Conservation (phyloP, 805 yeast genomes). For the Starmerella geochares region DNA sequence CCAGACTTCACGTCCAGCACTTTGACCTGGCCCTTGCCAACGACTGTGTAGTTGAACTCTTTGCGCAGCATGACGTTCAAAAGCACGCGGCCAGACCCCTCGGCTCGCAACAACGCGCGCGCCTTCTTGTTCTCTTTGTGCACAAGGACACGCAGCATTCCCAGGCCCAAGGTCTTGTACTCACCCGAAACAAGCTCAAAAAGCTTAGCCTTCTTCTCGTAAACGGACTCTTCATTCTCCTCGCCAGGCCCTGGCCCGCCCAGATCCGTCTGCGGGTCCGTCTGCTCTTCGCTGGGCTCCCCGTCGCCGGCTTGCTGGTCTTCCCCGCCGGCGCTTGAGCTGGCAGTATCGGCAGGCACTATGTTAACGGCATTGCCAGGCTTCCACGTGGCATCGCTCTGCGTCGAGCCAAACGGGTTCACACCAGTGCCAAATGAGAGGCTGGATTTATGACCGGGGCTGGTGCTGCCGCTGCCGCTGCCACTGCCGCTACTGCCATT, state of each 20-base stretch:
- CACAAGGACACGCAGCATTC: constrained; percentile 65
- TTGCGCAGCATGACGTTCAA: constrained; percentile 55
- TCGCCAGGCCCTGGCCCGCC: constrained; percentile 66
- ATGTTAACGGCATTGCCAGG: constrained; percentile 21
- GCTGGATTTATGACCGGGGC: background rate
- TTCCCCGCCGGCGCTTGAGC: constrained; percentile 34
- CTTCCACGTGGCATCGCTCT: constrained; percentile 17
- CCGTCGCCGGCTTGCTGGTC: constrained; percentile 39
- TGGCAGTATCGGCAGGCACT: constrained; percentile 24
- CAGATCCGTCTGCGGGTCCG: constrained; percentile 38
- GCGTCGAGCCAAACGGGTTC: constrained; percentile 18
- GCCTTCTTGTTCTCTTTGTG: constrained; percentile 50
- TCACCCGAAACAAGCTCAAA: constrained; percentile 48
- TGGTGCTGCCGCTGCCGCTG: background rate
- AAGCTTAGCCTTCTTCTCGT: constrained; percentile 60
- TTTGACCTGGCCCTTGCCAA: constrained; percentile 57
- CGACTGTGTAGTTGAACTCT: constrained; percentile 48
- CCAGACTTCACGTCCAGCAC: constrained; percentile 49
- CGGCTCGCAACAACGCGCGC: constrained; percentile 74
- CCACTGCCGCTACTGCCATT: background rate
- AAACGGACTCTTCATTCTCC: constrained; percentile 60
- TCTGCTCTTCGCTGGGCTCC: constrained; percentile 36
- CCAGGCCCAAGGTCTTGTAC: constrained; percentile 48
- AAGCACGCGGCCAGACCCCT: constrained; percentile 72
- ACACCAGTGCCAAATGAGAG: constrained; percentile 18